Evolutionary conservation across 2,329 filamentous ascomycete species (phyloP).

Genomic region (Aspergillus sp.): DNA sequence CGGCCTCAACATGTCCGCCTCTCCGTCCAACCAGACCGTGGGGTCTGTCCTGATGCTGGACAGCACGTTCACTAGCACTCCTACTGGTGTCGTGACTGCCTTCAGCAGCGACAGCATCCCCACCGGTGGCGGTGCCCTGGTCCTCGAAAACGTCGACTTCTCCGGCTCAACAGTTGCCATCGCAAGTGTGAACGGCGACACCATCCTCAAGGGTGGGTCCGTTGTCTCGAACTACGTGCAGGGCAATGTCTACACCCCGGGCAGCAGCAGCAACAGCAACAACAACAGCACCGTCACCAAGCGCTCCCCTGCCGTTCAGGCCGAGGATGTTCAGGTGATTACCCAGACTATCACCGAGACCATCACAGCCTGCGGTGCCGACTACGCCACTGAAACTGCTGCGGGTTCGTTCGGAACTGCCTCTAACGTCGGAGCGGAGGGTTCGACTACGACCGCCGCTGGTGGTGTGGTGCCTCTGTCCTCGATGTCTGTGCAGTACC

Average conservation of each 20-base stretch:
- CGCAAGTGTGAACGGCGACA: constrained; percentile 55
- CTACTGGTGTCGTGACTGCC: constrained; percentile 73
- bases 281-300: constrained; percentile 21
- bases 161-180: constrained; percentile 69
- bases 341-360: constrained; percentile 32
- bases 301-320: constrained; percentile 22
- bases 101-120: constrained; percentile 65
- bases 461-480: not conserved
- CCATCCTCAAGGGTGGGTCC: constrained; percentile 68
- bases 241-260: constrained; percentile 68
- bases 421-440: not conserved
- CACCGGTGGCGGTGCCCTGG: constrained; percentile 74
- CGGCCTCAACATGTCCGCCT: constrained; percentile 75
- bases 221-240: constrained; percentile 75
- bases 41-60: constrained; percentile 84
- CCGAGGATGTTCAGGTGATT: constrained; percentile 22
- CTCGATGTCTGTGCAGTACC: not conserved
- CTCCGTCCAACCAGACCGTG: constrained; percentile 68
- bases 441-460: not conserved
- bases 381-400: constrained; percentile 8
- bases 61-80: constrained; percentile 74
- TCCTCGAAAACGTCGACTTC: constrained; percentile 90
- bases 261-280: not conserved
- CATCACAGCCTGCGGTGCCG: constrained; percentile 25
- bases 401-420: not conserved